Evolutionary conservation across 805 yeast species (phyloP).

Genomic region (Cyberlindnera bimundalis): DNA sequence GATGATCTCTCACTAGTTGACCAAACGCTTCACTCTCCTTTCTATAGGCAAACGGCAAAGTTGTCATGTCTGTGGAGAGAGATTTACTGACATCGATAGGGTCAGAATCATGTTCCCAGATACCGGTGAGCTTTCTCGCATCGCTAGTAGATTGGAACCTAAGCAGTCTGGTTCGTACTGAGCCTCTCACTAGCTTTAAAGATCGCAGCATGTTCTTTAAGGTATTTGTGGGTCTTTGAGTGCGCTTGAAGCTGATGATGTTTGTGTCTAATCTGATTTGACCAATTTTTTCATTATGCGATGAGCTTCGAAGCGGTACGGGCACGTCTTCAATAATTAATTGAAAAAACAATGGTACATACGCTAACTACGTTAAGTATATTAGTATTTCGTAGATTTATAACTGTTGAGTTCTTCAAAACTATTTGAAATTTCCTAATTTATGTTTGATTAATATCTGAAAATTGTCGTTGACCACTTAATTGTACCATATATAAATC

Average conservation of each 20-base stretch:
- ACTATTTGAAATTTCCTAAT: no score
- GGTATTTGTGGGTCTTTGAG: no score
- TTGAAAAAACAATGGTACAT: no score
- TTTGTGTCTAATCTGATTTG: slow-evolving; percentile 10
- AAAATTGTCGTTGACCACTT: no score
- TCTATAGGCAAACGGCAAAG: slow-evolving; percentile 33
- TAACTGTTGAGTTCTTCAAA: no score
- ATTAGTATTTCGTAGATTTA: no score
- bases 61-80: slow-evolving; percentile 13
- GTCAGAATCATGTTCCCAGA: slow-evolving; percentile 21
- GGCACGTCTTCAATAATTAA: no score
- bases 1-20: slow-evolving; percentile 37
- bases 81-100: slow-evolving; percentile 12
- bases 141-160: slow-evolving; percentile 8
- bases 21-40: slow-evolving; percentile 41
- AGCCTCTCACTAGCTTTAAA: not conserved
- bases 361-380: no score
- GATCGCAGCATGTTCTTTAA: slow-evolving; percentile 6
- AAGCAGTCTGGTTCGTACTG: not conserved
- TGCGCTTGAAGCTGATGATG: slow-evolving; percentile 5
- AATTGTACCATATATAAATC: no score
- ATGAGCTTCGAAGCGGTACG: not conserved
- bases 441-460: no score
- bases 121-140: slow-evolving; percentile 5
- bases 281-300: slow-evolving; percentile 4